phyloP scores from a whole-genome alignment of 2,329 filamentous ascomycete genomes.

The Coleophoma eucalyptorum region DNA sequence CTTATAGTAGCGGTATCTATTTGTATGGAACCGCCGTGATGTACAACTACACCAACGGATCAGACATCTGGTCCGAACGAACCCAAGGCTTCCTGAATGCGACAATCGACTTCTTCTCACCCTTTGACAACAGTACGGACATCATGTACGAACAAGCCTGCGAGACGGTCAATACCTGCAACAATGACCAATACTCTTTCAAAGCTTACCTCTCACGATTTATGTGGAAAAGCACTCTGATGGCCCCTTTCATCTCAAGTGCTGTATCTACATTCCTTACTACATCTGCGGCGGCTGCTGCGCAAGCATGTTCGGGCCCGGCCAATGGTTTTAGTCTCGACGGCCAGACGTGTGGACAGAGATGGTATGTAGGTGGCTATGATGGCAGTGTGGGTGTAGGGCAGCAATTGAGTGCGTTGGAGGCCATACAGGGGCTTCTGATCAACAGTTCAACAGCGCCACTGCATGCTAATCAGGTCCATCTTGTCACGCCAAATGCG shows the following conservation, averaged over 20 bases:
- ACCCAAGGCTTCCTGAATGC: constrained; percentile 48
- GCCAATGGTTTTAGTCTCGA: constrained; percentile 29
- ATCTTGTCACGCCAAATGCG: constrained; percentile 6
- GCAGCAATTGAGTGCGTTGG: constrained; percentile 62
- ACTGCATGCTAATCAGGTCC: constrained; percentile 13
- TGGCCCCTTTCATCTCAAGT: constrained; percentile 49
- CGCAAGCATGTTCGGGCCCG: constrained; percentile 48
- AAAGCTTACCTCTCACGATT: constrained; percentile 66
- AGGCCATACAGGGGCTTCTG: constrained; percentile 58
- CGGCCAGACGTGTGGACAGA: constrained; percentile 51
- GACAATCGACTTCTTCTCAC: constrained; percentile 48
- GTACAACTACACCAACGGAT: constrained; percentile 53
- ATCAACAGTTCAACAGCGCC: constrained; percentile 39
- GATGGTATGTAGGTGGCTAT: constrained; percentile 55
- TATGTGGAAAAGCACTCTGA: constrained; percentile 53
- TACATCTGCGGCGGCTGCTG: constrained; percentile 52
- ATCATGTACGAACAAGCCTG: constrained; percentile 67
- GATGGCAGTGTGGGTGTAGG: constrained; percentile 54
- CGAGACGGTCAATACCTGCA: constrained; percentile 53
- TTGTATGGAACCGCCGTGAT: constrained; percentile 61
- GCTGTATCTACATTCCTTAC: constrained; percentile 45
- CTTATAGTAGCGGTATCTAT: constrained; percentile 63
- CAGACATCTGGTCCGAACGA: constrained; percentile 49
- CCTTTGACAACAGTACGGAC: constrained; percentile 46
- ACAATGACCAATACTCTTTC: constrained; percentile 62